phyloP scores from a whole-genome alignment of 768 basidiomycete species.

The Daedalea quercina region DNA sequence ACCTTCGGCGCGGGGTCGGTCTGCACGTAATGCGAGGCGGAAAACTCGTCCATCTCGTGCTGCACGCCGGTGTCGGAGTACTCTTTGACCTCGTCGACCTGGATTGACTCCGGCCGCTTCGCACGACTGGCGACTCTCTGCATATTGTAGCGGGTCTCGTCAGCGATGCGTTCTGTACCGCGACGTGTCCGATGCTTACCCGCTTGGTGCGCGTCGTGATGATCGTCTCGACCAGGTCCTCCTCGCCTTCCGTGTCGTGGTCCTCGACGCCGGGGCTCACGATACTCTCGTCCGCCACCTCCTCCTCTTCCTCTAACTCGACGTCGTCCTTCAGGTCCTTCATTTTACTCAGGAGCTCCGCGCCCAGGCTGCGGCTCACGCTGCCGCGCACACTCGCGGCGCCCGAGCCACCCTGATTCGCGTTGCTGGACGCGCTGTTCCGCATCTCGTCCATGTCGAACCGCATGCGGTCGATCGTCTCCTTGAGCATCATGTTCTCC shows the following conservation, averaged over 20 bases:
- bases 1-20: conserved; percentile 55
- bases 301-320: conserved; percentile 29
- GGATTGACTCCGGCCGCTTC: conserved; percentile 37
- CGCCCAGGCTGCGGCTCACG: conserved; percentile 69
- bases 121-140: conserved; percentile 67
- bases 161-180: not conserved
- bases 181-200: conserved; percentile 30
- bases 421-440: conserved; percentile 32
- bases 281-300: conserved; percentile 24
- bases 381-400: conserved; percentile 50
- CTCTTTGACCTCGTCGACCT: conserved; percentile 59
- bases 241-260: conserved; percentile 60
- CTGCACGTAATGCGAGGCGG: conserved; percentile 40
- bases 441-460: conserved; percentile 94
- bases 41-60: conserved; percentile 54
- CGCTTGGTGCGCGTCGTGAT: conserved; percentile 81
- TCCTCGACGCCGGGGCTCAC: conserved; percentile 31
- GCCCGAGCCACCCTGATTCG: conserved; percentile 26
- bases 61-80: conserved; percentile 72
- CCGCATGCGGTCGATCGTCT: conserved; percentile 92
- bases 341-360: conserved; percentile 63
- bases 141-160: not conserved
- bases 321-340: conserved; percentile 35
- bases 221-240: conserved; percentile 81
- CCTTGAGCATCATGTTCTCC: conserved; percentile 87